phyloP scores from a whole-genome alignment of 768 basidiomycete species.

The Boletus barrowsii region DNA sequence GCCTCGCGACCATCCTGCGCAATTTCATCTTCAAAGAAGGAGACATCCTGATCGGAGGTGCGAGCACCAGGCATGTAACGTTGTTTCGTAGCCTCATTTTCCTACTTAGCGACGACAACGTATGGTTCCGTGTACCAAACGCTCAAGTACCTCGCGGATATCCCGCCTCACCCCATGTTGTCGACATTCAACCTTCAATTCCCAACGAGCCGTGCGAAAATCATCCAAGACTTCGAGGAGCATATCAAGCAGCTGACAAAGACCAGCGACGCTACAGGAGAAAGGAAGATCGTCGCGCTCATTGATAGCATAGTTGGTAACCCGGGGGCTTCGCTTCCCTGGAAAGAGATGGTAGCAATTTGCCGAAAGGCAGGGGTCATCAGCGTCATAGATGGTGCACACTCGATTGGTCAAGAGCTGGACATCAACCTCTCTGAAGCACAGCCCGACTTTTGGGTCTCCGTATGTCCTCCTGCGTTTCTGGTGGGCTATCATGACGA shows the following conservation, averaged over 20 bases:
- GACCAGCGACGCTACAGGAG: constrained; percentile 16
- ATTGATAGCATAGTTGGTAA: constrained; percentile 65
- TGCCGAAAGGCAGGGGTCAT: constrained; percentile 60
- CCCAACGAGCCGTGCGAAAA: constrained; percentile 53
- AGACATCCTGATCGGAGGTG: constrained; percentile 59
- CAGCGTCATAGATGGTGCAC: constrained; percentile 78
- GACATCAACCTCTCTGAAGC: constrained; percentile 53
- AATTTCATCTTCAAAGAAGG: constrained; percentile 53
- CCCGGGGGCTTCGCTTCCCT: constrained; percentile 65
- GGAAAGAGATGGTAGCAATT: constrained; percentile 66
- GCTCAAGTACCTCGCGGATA: constrained; percentile 52
- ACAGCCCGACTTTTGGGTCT: constrained; percentile 75
- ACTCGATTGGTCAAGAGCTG: constrained; percentile 70
- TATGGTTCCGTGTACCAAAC: constrained; percentile 55
- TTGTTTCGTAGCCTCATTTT: background rate
- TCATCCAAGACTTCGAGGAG: constrained; percentile 48
- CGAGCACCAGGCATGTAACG: background rate
- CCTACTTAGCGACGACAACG: constrained; percentile 48
- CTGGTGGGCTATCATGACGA: background rate
- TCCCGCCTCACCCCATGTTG: constrained; percentile 49
- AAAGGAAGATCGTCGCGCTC: constrained; percentile 57
- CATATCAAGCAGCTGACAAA: constrained; percentile 33
- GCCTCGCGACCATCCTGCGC: constrained; percentile 59
- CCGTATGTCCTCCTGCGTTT: constrained; percentile 41
- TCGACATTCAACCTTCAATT: constrained; percentile 51